Conservation (phyloP, 2,329 filamentous ascomycete species). For the Pleoardoris graminearum region DNA sequence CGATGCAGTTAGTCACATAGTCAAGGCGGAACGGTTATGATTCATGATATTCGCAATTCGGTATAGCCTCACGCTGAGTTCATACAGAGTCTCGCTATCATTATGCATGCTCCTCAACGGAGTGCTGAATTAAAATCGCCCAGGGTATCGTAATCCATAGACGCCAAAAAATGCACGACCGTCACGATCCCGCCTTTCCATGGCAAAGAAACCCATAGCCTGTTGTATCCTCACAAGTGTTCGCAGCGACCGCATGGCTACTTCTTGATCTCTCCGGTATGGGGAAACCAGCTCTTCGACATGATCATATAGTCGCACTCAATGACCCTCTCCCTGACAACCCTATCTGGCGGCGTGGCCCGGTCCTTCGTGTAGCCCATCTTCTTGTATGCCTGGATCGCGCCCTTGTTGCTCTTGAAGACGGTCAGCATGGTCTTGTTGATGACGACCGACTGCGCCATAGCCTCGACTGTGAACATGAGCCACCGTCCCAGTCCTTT, state of each 20-base stretch:
- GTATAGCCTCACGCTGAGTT: no score
- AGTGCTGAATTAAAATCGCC: no score
- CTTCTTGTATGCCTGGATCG: slow-evolving; percentile 63
- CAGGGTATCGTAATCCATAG: no score
- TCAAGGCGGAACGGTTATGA: no score
- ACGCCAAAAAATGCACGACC: neutral
- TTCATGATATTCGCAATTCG: no score
- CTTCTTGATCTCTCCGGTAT: neutral
- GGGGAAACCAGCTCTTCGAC: slow-evolving; percentile 18
- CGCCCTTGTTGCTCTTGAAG: slow-evolving; percentile 64
- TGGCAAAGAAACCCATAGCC: neutral
- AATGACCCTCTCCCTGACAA: slow-evolving; percentile 24
- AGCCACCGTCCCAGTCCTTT: slow-evolving; percentile 65
- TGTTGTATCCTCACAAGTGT: neutral
- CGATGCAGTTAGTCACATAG: no score
- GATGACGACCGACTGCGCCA: slow-evolving; percentile 60
- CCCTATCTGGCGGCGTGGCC: slow-evolving; percentile 55
- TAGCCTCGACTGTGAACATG: slow-evolving; percentile 58
- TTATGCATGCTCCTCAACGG: no score
- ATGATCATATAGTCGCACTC: slow-evolving; percentile 34
- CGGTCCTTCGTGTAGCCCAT: slow-evolving; percentile 61
- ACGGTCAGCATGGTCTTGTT: slow-evolving; percentile 75
- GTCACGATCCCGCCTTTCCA: neutral
- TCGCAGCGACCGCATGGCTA: neutral
- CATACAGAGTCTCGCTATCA: no score